phyloP scores from a whole-genome alignment of 2,329 filamentous ascomycete species.

The Aspergillus tamarii region DNA sequence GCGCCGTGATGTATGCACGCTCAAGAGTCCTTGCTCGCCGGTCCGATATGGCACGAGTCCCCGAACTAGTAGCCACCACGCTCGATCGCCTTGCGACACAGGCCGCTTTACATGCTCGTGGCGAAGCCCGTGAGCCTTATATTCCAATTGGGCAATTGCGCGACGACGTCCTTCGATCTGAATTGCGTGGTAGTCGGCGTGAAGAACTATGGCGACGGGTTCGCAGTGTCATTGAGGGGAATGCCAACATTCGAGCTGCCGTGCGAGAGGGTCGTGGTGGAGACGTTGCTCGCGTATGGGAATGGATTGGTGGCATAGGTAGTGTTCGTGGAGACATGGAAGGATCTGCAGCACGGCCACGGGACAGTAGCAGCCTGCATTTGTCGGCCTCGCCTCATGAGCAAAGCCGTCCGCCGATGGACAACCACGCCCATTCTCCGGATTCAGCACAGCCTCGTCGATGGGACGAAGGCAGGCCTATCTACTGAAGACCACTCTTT shows the following conservation, averaged over 20 bases:
- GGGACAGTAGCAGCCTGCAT: constrained; percentile 31
- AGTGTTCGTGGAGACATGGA: constrained; percentile 49
- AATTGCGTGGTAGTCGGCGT: constrained; percentile 75
- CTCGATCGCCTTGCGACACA: constrained; percentile 81
- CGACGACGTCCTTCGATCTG: constrained; percentile 83
- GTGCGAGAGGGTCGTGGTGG: constrained; percentile 64
- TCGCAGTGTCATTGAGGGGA: constrained; percentile 82
- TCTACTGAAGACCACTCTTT: constrained; percentile 35
- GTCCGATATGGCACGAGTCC: constrained; percentile 72
- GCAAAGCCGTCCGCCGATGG: constrained; percentile 20
- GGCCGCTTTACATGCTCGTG: constrained; percentile 73
- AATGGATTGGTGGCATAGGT: constrained; percentile 66
- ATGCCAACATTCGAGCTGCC: constrained; percentile 84
- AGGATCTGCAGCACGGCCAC: constrained; percentile 25
- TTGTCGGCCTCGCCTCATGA: constrained; percentile 30
- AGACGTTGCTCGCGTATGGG: constrained; percentile 66
- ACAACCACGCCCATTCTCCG: constrained; percentile 26
- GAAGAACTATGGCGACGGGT: constrained; percentile 85
- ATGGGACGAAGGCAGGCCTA: constrained; percentile 48
- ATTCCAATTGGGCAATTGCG: constrained; percentile 86
- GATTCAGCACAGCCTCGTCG: constrained; percentile 33
- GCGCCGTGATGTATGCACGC: constrained; percentile 64
- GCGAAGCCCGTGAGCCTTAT: constrained; percentile 72
- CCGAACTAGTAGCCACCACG: constrained; percentile 79
- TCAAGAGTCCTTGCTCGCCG: constrained; percentile 65